Evolutionary conservation across 306 rosid species (phyloP), one percentile per base, ranked within the genome.

Genomic region (Vigna mungo): DNA sequence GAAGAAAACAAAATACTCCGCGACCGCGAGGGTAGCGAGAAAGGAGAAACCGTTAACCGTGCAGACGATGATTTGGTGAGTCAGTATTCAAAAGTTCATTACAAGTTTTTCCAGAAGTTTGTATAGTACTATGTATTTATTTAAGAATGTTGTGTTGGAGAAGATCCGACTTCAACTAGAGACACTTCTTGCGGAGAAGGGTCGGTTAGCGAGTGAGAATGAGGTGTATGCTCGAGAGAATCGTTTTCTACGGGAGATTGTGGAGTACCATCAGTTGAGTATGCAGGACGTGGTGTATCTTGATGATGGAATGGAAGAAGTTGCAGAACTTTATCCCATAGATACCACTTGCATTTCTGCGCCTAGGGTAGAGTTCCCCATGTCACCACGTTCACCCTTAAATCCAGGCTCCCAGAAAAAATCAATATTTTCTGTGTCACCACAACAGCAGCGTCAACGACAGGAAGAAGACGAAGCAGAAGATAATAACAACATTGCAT

Each of bases 141-240:
- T 55, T 20, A 59, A 27, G 8, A 36, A 36, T 36, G 3, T 61
- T 34, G 37, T 82, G 69, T 43, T 48, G 43, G 9, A 17, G 14
- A 71, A 95, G 99, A 92, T 92, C 43, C 92, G 98, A 18, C 93
- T 86, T 80, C 97, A 96, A 77, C 76, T 96, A 7, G 98, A 96
- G 83, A 90, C 98, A 47, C 97, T 96, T 39, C 73, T 92, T 47
- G 94, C 92, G 1, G 99, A 92, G 85, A 95, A 95, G 84, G 87
- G 94, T 32, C 86, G 99, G 2, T 80, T 95, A 82, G 99, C 97
- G 0, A 81, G 84, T 34, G 97, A 92, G 84, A 95, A 95, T 30
- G 90, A 92, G 49, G 81, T 81, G 63, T 90, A 86, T 81, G 90
- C 97, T 1, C 90, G 97, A 0, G 99, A 95, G 79, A 95, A 95